Evolutionary conservation across 306 rosid genomes (phyloP).

Genomic region (Prunus mume): DNA sequence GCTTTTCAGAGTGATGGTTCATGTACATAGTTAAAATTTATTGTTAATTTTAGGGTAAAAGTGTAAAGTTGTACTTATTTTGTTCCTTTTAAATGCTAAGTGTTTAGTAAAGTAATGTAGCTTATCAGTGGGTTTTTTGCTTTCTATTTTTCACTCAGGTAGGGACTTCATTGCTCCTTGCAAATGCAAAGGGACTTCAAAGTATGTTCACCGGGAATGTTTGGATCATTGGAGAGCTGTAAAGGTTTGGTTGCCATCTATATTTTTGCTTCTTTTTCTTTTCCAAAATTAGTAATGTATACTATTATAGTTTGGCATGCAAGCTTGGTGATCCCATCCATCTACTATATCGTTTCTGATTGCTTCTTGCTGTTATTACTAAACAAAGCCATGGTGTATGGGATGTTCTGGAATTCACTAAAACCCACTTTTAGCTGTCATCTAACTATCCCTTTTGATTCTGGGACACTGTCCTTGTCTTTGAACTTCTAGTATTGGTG

Average conservation of each 20-base stretch:
- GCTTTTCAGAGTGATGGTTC: not conserved
- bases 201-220: conserved; percentile 95
- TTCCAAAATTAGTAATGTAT: not conserved
- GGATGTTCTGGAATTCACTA: not conserved
- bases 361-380: not conserved
- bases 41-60: not conserved
- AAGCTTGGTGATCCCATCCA: not conserved
- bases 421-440: not conserved
- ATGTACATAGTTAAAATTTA: not conserved
- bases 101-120: conserved; percentile 9
- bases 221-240: conserved; percentile 98
- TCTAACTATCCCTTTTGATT: not conserved
- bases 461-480: not conserved
- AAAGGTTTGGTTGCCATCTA: conserved; percentile 48
- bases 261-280: conserved; percentile 6
- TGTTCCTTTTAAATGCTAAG: not conserved
- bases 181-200: conserved; percentile 93
- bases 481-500: not conserved
- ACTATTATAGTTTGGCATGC: not conserved
- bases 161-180: conserved; percentile 99
- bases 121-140: conserved; percentile 13
- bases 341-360: not conserved
- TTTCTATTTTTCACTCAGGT: conserved; percentile 46
- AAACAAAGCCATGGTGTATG: not conserved
- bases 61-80: not conserved